Percentiles rank a stretch among this genome's conserved stretches.
phyloP scores from a whole-genome alignment of 257 asterid genomes.

The Galeopsis tetrahit region DNA sequence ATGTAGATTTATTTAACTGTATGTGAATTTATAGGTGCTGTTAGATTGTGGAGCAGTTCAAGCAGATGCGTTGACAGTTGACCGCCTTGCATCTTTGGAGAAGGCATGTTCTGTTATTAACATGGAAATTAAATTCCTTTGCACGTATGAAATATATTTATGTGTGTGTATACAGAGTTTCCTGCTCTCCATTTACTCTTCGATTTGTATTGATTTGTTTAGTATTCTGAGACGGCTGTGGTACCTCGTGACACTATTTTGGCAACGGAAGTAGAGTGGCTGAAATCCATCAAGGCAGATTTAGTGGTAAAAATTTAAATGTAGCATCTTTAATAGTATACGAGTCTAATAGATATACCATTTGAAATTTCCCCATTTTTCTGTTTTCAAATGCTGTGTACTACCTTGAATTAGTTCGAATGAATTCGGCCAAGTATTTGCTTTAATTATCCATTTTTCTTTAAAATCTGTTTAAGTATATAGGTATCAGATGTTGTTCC shows the following conservation, averaged over 20 bases:
- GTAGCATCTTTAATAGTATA: neutral
- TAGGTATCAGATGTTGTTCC: slow-evolving; percentile 99
- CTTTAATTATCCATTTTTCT: slow-evolving; percentile 1
- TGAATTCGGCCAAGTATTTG: slow-evolving; percentile 12
- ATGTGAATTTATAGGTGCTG: slow-evolving; percentile 58
- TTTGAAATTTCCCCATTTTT: neutral
- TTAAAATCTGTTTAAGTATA: slow-evolving; percentile 6
- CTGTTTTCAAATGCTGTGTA: neutral
- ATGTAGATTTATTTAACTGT: neutral
- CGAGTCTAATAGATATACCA: neutral
- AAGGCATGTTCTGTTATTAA: slow-evolving; percentile 50
- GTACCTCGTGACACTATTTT: slow-evolving; percentile 86
- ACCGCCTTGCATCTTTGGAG: slow-evolving; percentile 95
- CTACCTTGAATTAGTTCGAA: slow-evolving; percentile 3
- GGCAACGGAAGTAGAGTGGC: slow-evolving; percentile 94
- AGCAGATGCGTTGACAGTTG: slow-evolving; percentile 99
- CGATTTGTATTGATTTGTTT: slow-evolving; percentile 34
- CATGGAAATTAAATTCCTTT: slow-evolving; percentile 1
- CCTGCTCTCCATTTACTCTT: slow-evolving; percentile 19
- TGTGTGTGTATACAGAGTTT: neutral
- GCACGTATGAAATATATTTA: neutral
- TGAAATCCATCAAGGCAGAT: slow-evolving; percentile 86
- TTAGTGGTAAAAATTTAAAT: slow-evolving; percentile 67
- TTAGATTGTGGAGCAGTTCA: slow-evolving; percentile 99
- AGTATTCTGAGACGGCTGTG: slow-evolving; percentile 98